Conservation (phyloP, 768 basidiomycete genomes). For the Cystobasidium tubakii region DNA sequence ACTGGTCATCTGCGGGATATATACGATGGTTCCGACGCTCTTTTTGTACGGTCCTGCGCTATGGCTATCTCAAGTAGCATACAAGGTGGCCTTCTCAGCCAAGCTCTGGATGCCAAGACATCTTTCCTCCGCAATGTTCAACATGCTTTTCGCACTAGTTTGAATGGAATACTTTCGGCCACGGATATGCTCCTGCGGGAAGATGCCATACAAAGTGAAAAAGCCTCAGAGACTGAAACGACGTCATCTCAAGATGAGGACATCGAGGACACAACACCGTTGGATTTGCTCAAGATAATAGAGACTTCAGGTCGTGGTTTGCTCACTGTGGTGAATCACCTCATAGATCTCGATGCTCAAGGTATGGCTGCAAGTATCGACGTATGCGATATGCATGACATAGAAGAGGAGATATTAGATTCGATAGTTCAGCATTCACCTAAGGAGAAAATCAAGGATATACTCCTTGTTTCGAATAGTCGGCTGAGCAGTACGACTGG, state of each 20-base stretch:
- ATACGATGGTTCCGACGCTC: conserved; percentile 2
- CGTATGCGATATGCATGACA: neutral
- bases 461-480: neutral
- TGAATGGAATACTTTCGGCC: conserved; percentile 27
- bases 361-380: neutral
- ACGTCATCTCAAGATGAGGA: neutral
- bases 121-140: conserved; percentile 22
- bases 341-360: conserved; percentile 14
- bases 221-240: neutral
- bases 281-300: neutral
- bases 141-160: conserved; percentile 18
- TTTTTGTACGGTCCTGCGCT: conserved; percentile 15
- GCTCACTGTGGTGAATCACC: conserved; percentile 17
- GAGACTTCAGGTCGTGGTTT: conserved; percentile 15
- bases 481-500: neutral
- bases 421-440: conserved; percentile 4
- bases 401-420: conserved; percentile 8
- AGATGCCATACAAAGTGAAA: neutral
- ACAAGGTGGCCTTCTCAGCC: neutral
- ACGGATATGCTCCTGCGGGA: conserved; percentile 13
- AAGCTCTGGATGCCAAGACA: conserved; percentile 16
- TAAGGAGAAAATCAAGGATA: neutral
- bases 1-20: neutral
- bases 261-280: neutral
- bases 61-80: neutral